Evolutionary conservation across 352 stramenopile species (phyloP).

Genomic region (Thraustochytrium sp.): DNA sequence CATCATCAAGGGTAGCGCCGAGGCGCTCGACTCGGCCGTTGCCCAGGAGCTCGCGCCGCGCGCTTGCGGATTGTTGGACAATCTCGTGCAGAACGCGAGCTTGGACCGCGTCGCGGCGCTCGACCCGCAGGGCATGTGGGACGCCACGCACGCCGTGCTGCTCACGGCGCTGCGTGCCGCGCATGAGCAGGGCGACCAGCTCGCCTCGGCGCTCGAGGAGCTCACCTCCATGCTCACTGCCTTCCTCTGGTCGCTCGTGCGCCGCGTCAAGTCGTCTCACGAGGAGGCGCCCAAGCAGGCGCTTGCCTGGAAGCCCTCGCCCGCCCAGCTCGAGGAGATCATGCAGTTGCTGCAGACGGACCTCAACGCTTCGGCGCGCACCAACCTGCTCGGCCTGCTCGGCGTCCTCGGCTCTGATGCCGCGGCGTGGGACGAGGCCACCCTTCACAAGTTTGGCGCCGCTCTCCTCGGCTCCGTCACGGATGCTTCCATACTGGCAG

Average conservation of each 20-base stretch:
- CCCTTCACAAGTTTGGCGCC: neutral
- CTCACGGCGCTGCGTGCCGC: no score
- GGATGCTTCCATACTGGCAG: neutral
- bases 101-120: neutral
- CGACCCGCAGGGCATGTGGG: neutral
- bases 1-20: neutral
- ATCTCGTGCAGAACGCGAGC: constrained; percentile 38
- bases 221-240: neutral
- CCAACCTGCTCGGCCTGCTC: neutral
- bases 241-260: neutral
- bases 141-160: neutral
- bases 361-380: neutral
- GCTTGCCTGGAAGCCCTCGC: neutral
- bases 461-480: neutral
- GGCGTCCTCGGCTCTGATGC: neutral
- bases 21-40: neutral
- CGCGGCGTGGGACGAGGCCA: neutral
- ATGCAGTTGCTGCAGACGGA: neutral
- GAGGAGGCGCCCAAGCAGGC: neutral
- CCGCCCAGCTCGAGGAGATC: neutral
- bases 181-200: neutral
- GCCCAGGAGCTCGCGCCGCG: neutral
- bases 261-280: neutral
- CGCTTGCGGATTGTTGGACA: constrained; percentile 33
- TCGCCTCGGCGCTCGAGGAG: neutral